Base-by-base conservation (phyloP, 2,329 filamentous ascomycete species). In the Leptographium lundbergii region DNA sequence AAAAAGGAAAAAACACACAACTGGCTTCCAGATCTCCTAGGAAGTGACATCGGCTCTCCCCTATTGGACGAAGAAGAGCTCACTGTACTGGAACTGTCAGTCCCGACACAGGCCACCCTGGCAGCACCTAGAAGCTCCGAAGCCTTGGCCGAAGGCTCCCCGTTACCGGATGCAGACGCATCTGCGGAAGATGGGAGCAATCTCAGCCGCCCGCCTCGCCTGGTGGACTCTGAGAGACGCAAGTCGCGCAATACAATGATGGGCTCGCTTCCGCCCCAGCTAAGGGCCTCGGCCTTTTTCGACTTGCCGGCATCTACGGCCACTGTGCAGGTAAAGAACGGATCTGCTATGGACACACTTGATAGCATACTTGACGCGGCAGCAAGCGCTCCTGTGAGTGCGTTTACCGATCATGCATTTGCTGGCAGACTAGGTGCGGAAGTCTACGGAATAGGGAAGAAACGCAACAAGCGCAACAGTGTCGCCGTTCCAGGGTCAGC, bases 281-380 rank as follows among this genome's bases (percentile, higher is more conserved):
- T 97, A 42, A 84, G 92, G 61, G 94, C 94, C n/a, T 95, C 86
- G 66, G 84, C 88, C 32, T 97, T 89, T 72, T 97, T 97, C 67
- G 91, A 97, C 60, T 66, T 82, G 25, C 86, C 86, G 0, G 68
- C 73, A 2, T 69, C 79, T 6, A 65, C 71, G 2, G 73, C 78
- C 6, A 71, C 75, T 14, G 74, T 86, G 25, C 77, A 85, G 64
- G 68, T 85, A 58, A 85, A 85, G 69, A 85, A 88, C 60, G 87
- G 89, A 22, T 97, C 94, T 29, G 91, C 92, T 13, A 89, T 91
- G 68, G 86, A 83, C 50, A 96, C 92, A 0, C 80, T 99, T 9
- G 91, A 99, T 64, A 91, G 85, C 69, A 95, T 99, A 57, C 79
- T 99, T 19, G 88, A 96, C 68, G 94, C 92, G 9, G 94, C 92